These are phyloP conservation scores for Coniochaeta sp. DNA, from an alignment of 2,329 filamentous ascomycete species.

Conservation along the genomic window DNA sequence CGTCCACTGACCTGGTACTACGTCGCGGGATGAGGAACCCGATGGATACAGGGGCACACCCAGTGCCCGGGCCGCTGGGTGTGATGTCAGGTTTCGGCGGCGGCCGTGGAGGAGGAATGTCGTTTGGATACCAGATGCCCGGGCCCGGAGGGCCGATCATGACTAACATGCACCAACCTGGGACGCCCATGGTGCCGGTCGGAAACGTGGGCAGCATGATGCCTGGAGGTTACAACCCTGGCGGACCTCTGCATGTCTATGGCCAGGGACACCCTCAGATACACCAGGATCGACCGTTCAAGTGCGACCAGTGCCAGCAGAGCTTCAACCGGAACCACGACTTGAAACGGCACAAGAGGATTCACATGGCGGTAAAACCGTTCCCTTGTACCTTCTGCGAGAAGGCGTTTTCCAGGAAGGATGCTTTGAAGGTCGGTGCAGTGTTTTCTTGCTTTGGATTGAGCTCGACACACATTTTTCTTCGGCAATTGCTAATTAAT, in stretches of 20 bases:
- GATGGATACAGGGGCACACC: too few relatives aligned
- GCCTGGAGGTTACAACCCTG: slow-evolving; percentile 1
- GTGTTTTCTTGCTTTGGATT: neutral
- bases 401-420: slow-evolving; percentile 95
- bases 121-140: slow-evolving; percentile 31
- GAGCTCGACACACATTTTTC: too few relatives aligned
- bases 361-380: slow-evolving; percentile 91
- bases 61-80: too few relatives aligned
- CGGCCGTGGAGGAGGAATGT: slow-evolving; percentile 39
- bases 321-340: slow-evolving; percentile 97
- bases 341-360: slow-evolving; percentile 89
- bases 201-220: slow-evolving; percentile 42
- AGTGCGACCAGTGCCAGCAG: slow-evolving; percentile 86
- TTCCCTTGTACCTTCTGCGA: slow-evolving; percentile 88
- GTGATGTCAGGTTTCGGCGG: slow-evolving; percentile 9
- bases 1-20: neutral
- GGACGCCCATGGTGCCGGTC: slow-evolving; percentile 51
- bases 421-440: slow-evolving; percentile 79
- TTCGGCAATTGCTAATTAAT: neutral
- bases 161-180: slow-evolving; percentile 18
- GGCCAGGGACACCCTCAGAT: slow-evolving; percentile 34
- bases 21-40: too few relatives aligned
- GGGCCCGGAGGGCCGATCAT: slow-evolving; percentile 19
- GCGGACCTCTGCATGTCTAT: slow-evolving; percentile 45
- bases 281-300: slow-evolving; percentile 78